Evolutionary conservation across 176 grass and related monocot genomes (phyloP), one percentile per base, ranked within the genome.

Genomic region (Chloris gayana): DNA sequence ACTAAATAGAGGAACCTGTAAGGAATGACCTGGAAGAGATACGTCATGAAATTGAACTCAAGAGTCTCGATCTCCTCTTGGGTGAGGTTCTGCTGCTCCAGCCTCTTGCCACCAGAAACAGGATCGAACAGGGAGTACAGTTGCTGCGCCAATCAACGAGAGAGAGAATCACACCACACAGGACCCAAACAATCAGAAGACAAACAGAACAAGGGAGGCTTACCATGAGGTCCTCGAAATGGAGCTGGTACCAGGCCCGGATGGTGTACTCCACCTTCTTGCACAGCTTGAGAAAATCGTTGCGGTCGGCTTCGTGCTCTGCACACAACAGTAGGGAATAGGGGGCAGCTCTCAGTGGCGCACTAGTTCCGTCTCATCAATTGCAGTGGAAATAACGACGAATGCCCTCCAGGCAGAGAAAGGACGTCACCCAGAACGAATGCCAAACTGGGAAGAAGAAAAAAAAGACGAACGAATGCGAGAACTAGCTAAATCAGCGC

Each of bases 221-320:
- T 73, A 81, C 90, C 93, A 90, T 93, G 47, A 97, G 74, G 70
- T 92, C 88, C 61, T 97, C 90, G 70, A 97, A 97, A 34, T 93
- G 85, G 69, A 92, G 70, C 50, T 84, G 85, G 78, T 97, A 90
- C 88, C 90, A 97, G 74, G 93, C 93, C 80, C 88, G 61, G 58
- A 97, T 85, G 12, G 91, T 86, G 86, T 91, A 93, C 65, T 96
- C 93, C 29, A 88, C 79, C 83, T 89, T 93, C 87, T 92, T 92
- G 85, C 90, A 92, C 19, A 96, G 79, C 87, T 88, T 96, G 45
- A 83, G n/a, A 74, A 96, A 96, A 76, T 90, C 93, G 2, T 30
- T 58, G 0, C 85, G 87, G 7, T 96, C 85, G 9, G 9, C 29
- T 37, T 88, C 85, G 54, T 82, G 81, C 85, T 88, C 93, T 97